Percentiles rank a stretch among this genome's conserved stretches.
Evolutionary conservation across 768 basidiomycete species (phyloP).

Genomic region (Calocera viscosa): DNA sequence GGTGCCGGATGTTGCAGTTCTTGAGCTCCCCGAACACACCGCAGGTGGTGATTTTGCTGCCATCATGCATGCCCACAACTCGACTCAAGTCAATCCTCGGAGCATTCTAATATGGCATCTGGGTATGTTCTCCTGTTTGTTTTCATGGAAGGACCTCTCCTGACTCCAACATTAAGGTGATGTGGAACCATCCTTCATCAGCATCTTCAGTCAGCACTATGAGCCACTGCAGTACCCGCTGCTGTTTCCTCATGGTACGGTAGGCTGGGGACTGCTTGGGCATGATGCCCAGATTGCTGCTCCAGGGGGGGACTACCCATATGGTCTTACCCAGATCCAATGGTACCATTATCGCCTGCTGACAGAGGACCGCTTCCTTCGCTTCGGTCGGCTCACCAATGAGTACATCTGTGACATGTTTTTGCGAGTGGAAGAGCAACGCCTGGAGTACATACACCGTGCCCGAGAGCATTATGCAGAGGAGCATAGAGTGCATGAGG

Average conservation of each 20-base stretch:
- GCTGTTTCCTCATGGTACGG: background rate
- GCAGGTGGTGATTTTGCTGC: background rate
- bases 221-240: conserved; percentile 1
- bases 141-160: background rate
- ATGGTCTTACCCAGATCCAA: background rate
- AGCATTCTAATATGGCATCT: background rate
- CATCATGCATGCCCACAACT: background rate
- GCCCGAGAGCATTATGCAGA: conserved; percentile 13
- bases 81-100: background rate
- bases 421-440: conserved; percentile 2
- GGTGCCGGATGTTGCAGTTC: background rate
- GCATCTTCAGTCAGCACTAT: background rate
- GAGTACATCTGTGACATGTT: conserved; percentile 12
- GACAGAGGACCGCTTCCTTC: conserved; percentile 2
- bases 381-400: conserved; percentile 1
- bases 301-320: background rate
- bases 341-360: conserved; percentile 5
- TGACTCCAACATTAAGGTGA: background rate
- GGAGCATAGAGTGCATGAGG: background rate
- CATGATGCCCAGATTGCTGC: background rate
- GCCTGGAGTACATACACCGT: background rate
- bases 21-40: background rate
- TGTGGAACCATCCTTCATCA: background rate
- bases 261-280: background rate
- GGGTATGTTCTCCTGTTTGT: background rate